Evolutionary conservation across 2,329 filamentous ascomycete genomes (phyloP).

Genomic region (Xylaria sp.): DNA sequence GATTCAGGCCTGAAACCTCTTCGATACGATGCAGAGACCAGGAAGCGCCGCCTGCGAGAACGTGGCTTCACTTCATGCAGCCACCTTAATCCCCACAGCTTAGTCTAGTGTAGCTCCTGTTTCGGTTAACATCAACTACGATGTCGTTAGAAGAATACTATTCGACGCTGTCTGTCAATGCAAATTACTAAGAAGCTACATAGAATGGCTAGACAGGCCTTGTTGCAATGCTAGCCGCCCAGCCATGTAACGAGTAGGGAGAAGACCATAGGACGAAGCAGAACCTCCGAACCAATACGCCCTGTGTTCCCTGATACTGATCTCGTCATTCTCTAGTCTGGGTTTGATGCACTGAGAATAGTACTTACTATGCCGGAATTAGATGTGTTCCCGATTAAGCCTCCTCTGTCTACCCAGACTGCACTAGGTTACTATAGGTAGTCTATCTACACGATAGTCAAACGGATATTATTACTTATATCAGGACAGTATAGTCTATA

Average conservation of each 20-base stretch:
- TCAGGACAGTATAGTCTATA: too few relatives aligned
- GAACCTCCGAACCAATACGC: background rate
- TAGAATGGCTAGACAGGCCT: background rate
- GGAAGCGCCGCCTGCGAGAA: constrained; percentile 19
- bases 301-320: background rate
- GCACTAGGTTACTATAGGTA: too few relatives aligned
- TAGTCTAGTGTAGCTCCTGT: too few relatives aligned
- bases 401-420: too few relatives aligned
- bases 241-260: background rate
- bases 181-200: too few relatives aligned
- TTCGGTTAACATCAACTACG: too few relatives aligned
- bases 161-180: too few relatives aligned
- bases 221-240: background rate
- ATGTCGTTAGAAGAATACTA: too few relatives aligned
- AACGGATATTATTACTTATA: background rate
- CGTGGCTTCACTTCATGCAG: too few relatives aligned
- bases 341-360: background rate
- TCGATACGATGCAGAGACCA: constrained; percentile 8
- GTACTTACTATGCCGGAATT: background rate
- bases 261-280: background rate
- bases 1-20: constrained; percentile 20
- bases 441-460: too few relatives aligned
- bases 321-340: background rate
- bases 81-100: too few relatives aligned
- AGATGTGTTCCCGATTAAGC: background rate